Percentiles rank a stretch among this genome's conserved stretches.
Conservation (phyloP, 2,329 filamentous ascomycete species). For the Botryotinia globosa region DNA sequence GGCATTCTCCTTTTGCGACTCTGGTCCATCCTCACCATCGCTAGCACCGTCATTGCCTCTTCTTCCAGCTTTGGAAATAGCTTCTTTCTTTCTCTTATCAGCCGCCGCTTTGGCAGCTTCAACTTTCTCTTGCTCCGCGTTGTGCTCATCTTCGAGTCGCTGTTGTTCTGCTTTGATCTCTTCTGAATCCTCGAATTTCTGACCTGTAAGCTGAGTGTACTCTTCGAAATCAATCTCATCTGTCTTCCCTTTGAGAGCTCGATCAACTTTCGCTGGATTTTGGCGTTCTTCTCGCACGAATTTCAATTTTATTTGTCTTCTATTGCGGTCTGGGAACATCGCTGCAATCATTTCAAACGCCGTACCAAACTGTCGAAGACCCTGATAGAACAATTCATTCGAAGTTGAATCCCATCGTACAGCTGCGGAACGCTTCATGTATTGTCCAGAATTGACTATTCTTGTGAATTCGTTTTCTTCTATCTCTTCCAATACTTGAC, state of each 20-base stretch:
- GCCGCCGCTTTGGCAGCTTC: constrained; percentile 40
- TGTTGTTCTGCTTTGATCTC: constrained; percentile 54
- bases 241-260: constrained; percentile 60
- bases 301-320: constrained; percentile 76
- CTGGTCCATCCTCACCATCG: constrained; percentile 25
- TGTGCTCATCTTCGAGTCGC: constrained; percentile 44
- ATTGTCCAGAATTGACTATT: constrained; percentile 66
- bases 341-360: constrained; percentile 78
- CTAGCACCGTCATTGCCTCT: constrained; percentile 22
- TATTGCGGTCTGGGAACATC: constrained; percentile 69
- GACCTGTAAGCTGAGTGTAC: constrained; percentile 54
- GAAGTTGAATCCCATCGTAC: constrained; percentile 69
- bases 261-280: constrained; percentile 61
- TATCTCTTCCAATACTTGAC: constrained; percentile 54
- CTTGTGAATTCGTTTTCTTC: constrained; percentile 79
- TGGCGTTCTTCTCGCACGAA: constrained; percentile 76
- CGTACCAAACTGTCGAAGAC: constrained; percentile 73
- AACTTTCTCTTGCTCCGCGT: constrained; percentile 47
- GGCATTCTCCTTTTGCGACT: constrained; percentile 20
- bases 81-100: constrained; percentile 34
- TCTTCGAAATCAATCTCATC: constrained; percentile 59
- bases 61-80: constrained; percentile 28
- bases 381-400: constrained; percentile 74
- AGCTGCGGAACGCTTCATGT: constrained; percentile 61
- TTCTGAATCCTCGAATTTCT: constrained; percentile 55